Evolutionary conservation across 23 red algal species (phyloP), one percentile per base, ranked within the genome.

Genomic region (Pyropia yezoensis): DNA sequence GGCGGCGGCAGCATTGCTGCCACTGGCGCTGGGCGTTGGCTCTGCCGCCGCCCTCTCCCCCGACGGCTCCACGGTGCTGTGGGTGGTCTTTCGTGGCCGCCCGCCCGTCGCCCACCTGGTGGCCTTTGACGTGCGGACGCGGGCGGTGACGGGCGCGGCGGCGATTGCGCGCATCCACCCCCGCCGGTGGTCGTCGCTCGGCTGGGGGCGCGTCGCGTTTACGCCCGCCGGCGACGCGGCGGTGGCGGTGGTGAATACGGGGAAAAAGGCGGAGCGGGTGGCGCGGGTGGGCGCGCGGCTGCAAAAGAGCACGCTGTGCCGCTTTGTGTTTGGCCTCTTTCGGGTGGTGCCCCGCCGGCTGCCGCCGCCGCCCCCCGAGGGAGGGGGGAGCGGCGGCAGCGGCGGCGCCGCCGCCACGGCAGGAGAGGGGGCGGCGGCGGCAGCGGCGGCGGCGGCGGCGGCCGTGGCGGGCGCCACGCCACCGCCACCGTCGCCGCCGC

Each of bases 191-290:
- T 45, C 63, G 0, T 55, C 65, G 16, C 23, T 82, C 27, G 77
- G 26, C 11, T 82, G 77, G 77, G 77, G 53, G 11, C 50, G 66
- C 20, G 52, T 56, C 18, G 54, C 26, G 29, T 82, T 71, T 25
- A 49, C 54, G 1, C 65, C 65, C 17, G 62, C 60, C 18, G 65
- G 66, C 1, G 18, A 59, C 15, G 27, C 60, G 21, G 26, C 62
- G 2, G 16, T 82, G n/a, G 22, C 72, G 27, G 66, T 82, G 34
- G 53, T 59, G 18, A 82, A 82, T 61, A 17, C 26, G 16, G 77
- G 66, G 27, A 57, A 70, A 21, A 68, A 70, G 11, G 27, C 63
- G 25, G 56, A 33, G 18, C 45, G 77, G 18, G 54, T 82, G 27
- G 14, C 27, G n/a, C 23, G 67, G 3, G 77, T 82, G 2, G 65